These are phyloP conservation scores for Mycocalia duriaeana DNA, from an alignment of 1,284 basidiomycete species.

Conservation along the genomic window DNA sequence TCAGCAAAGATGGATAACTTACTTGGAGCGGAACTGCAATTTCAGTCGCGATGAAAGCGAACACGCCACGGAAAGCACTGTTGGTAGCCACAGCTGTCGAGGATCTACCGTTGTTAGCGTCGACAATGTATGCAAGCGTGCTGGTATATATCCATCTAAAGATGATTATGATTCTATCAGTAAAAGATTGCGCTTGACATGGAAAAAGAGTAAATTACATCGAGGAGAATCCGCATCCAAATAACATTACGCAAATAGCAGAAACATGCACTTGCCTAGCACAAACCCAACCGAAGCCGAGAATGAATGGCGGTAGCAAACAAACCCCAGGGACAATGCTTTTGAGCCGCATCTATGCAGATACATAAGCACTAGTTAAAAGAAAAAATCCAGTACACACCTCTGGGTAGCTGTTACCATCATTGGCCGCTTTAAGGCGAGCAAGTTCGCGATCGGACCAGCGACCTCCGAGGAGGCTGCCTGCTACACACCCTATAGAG, in stretches of 20 bases:
- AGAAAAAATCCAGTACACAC: conserved; percentile 25
- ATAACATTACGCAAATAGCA: conserved; percentile 58
- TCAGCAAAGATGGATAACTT: conserved; percentile 10
- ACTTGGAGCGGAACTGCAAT: conserved; percentile 65
- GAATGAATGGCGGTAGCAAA: conserved; percentile 52
- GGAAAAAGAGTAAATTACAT: conserved; percentile 38
- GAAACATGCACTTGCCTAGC: conserved; percentile 60
- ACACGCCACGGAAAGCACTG: conserved; percentile 63
- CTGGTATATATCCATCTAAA: conserved; percentile 65
- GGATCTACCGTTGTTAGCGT: conserved; percentile 72
- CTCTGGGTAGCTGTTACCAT: conserved; percentile 63
- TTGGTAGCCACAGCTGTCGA: conserved; percentile 69
- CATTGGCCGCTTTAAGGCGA: conserved; percentile 53
- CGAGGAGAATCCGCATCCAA: conserved; percentile 63
- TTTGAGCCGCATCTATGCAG: conserved; percentile 69
- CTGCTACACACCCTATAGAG: conserved; percentile 52
- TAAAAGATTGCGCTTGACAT: background rate
- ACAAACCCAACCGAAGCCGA: conserved; percentile 77
- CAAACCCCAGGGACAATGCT: conserved; percentile 54
- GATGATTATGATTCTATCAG: background rate
- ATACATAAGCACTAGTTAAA: too few species aligned
- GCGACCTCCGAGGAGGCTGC: conserved; percentile 72
- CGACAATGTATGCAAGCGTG: conserved; percentile 72
- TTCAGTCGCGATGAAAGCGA: conserved; percentile 70
- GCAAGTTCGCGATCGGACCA: conserved; percentile 68